phyloP scores from a whole-genome alignment of 2,329 filamentous ascomycete genomes.

The Cladosporium sp. region DNA sequence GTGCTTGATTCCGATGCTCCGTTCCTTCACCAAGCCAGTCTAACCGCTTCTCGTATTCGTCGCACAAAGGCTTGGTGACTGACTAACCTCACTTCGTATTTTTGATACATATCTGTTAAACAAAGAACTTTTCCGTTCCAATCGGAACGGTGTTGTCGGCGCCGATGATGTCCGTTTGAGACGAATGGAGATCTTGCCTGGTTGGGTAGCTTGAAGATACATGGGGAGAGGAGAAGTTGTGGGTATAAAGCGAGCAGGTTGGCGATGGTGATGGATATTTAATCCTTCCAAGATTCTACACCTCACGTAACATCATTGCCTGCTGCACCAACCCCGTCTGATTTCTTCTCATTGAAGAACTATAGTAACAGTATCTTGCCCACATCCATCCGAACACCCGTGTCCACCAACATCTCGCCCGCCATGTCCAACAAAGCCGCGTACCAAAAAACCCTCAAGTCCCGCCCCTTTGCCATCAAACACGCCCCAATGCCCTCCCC shows the following conservation, averaged over 20 bases:
- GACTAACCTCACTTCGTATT: conserved; percentile 16
- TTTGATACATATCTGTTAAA: not conserved
- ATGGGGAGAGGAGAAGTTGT: not conserved
- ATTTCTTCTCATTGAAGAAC: not conserved
- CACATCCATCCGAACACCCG: not conserved
- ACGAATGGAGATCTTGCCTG: not conserved
- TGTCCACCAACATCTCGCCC: not conserved
- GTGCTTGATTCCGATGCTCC: not conserved
- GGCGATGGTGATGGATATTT: not conserved
- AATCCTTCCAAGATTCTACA: not conserved
- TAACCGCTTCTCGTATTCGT: not conserved
- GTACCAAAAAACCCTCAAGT: conserved; percentile 14
- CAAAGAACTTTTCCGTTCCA: not conserved
- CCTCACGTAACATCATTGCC: not conserved
- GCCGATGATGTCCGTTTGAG: not conserved
- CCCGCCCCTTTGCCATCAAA: conserved; percentile 22
- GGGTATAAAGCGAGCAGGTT: not conserved
- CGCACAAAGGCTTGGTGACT: not conserved
- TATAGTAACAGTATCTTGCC: not conserved
- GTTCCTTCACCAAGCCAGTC: not conserved
- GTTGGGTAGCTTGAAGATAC: not conserved
- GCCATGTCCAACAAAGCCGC: conserved; percentile 17
- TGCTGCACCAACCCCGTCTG: not conserved
- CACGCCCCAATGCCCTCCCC: conserved; percentile 26
- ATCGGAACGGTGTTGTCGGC: not conserved